phyloP scores from a whole-genome alignment of 257 asterid species.

The Salvia rosmarinus region DNA sequence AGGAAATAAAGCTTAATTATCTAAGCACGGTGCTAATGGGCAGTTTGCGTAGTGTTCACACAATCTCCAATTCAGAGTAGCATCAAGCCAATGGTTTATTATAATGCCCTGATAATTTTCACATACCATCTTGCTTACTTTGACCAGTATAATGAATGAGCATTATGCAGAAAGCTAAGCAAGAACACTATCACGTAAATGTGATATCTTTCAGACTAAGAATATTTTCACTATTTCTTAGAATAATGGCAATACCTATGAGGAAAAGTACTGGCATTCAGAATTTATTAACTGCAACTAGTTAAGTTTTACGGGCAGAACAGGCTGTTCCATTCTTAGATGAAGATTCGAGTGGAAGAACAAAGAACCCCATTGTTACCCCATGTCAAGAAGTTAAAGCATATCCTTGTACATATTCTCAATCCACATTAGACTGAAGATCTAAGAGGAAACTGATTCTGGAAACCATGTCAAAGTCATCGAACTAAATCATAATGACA shows the following conservation, averaged over 20 bases:
- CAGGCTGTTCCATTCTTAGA: conserved; percentile 25
- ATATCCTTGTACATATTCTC: not conserved
- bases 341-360: not conserved
- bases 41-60: not conserved
- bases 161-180: conserved; percentile 16
- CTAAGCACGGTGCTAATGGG: not conserved
- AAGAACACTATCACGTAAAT: not conserved
- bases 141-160: not conserved
- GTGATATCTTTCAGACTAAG: not conserved
- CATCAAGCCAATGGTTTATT: conserved; percentile 14
- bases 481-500: conserved; percentile 3
- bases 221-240: conserved; percentile 11
- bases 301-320: not conserved
- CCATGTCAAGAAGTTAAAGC: conserved; percentile 9
- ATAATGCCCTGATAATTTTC: conserved; percentile 20
- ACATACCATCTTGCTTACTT: not conserved
- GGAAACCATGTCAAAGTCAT: not conserved
- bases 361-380: conserved; percentile 7
- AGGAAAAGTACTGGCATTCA: conserved; percentile 13
- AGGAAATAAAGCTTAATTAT: conserved; percentile 23
- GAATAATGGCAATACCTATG: conserved; percentile 4
- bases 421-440: conserved; percentile 13
- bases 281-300: not conserved
- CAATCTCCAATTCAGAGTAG: not conserved
- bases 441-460: conserved; percentile 17